Evolutionary conservation across 345 rosid species (phyloP), one percentile per base, ranked within the genome.

Genomic region (Toxicodendron radicans): DNA sequence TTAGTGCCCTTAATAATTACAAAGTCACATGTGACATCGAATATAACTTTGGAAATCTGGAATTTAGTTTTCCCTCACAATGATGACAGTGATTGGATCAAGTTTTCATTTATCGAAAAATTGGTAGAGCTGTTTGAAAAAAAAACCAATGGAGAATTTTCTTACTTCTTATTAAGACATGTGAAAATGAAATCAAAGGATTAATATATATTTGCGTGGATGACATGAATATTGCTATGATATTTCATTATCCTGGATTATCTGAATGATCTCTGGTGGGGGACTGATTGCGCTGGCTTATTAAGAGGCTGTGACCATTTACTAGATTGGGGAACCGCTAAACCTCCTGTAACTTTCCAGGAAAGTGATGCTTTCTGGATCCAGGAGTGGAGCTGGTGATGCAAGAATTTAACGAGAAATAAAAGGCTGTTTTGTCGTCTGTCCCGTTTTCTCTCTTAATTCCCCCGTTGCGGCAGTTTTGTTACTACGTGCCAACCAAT

Each of bases 351-450:
- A 27, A 24, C 66, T 38, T 21, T 71, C 66, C 8, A 41, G 61
- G 54, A n/a, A 51, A 66, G 60, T 21, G 71, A 56, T 46, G 3
- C 24, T 74, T 13, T 7, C n/a, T 38, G 58, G n/a, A 41, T 56
- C 13, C 18, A 16, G 27, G 58, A 8, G 24, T 38, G 7, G 41
- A 10, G 32, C 16, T 14, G 51, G 24, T 18, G 41, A 30, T 2
- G 43, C 33, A 30, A 53, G 23, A 18, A 56, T 56, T 32, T 33
- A 54, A 32, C 13, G 59, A 7, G 18, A 38, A 56, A 7, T 30
- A 32, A 73, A 48, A 74, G 67, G 66, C 48, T 48, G 74, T 33
- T 46, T 64, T 74, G 71, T 69, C 71, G 48, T 64, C 24, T 30
- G 58, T 59, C 66, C 74, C 67, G 58, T n/a, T 43, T 70, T 59